Conservation (phyloP, 179 eudicot species). For the Amaranthus tricolor region DNA sequence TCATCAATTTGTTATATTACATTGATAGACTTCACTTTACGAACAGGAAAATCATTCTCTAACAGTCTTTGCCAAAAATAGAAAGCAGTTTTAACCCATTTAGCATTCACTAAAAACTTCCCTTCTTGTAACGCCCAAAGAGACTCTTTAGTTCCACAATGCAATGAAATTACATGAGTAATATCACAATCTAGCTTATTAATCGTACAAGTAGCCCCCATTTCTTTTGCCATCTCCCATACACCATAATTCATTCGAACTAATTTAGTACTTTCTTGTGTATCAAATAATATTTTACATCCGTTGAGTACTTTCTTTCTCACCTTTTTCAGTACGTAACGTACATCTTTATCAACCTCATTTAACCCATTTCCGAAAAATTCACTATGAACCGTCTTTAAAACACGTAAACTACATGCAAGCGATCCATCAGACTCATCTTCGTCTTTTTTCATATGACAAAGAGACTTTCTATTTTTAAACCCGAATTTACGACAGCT, state of each 20-base stretch:
- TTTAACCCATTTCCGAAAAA: neutral
- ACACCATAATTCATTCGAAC: constrained; percentile 29
- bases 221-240: constrained; percentile 72
- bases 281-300: constrained; percentile 70
- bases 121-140: constrained; percentile 63
- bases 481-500: constrained; percentile 11
- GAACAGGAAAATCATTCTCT: constrained; percentile 65
- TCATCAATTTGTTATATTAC: too few species aligned
- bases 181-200: constrained; percentile 43
- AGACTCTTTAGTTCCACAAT: constrained; percentile 65
- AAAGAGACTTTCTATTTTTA: constrained; percentile 4
- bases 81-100: constrained; percentile 69
- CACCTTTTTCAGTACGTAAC: constrained; percentile 50
- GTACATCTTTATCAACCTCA: constrained; percentile 56
- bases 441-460: constrained; percentile 13
- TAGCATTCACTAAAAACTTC: constrained; percentile 62
- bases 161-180: constrained; percentile 68
- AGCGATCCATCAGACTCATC: constrained; percentile 13
- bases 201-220: constrained; percentile 69
- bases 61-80: constrained; percentile 69
- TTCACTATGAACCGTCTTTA: neutral
- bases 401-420: neutral
- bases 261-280: neutral
- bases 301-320: constrained; percentile 58
- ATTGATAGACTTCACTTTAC: too few species aligned